These are phyloP conservation scores for Apophysomyces trapeziformis DNA, from an alignment of 371 early-diverging fungal genomes.

Conservation along the genomic window DNA sequence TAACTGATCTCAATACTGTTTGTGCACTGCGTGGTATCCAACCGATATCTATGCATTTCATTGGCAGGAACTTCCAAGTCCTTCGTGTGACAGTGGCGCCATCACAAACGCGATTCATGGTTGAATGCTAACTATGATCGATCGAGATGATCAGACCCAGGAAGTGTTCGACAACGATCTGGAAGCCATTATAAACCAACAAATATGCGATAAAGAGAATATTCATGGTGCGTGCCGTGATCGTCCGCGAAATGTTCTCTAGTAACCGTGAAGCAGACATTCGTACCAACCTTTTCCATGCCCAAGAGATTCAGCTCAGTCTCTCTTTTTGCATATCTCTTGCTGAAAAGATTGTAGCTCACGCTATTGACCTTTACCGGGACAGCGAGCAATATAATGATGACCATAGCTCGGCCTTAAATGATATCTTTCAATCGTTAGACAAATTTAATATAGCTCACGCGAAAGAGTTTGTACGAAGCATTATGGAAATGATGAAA, in stretches of 20 bases:
- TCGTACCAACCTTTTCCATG: background rate
- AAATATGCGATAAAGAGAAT: background rate
- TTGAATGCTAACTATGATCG: background rate
- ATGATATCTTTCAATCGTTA: background rate
- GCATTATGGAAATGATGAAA: conserved; percentile 1
- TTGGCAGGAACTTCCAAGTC: background rate
- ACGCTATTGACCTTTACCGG: background rate
- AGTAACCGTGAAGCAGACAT: background rate
- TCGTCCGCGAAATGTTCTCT: background rate
- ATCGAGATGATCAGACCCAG: background rate
- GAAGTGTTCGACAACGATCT: background rate
- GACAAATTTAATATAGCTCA: background rate
- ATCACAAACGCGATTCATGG: background rate
- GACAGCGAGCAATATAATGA: background rate
- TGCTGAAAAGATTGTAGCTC: background rate
- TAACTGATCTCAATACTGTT: too few relatives aligned
- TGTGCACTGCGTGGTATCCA: too few relatives aligned
- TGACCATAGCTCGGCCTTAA: background rate
- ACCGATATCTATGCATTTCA: too few relatives aligned
- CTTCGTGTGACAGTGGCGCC: conserved; percentile 4
- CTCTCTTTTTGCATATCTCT: background rate
- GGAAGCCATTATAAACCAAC: conserved; percentile 6
- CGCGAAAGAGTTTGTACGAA: conserved; percentile 1
- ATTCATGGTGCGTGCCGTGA: background rate
- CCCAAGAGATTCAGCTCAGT: conserved; percentile 5